Evolutionary conservation across 2,329 filamentous ascomycete species (phyloP).

Genomic region (Alternaria sp.): DNA sequence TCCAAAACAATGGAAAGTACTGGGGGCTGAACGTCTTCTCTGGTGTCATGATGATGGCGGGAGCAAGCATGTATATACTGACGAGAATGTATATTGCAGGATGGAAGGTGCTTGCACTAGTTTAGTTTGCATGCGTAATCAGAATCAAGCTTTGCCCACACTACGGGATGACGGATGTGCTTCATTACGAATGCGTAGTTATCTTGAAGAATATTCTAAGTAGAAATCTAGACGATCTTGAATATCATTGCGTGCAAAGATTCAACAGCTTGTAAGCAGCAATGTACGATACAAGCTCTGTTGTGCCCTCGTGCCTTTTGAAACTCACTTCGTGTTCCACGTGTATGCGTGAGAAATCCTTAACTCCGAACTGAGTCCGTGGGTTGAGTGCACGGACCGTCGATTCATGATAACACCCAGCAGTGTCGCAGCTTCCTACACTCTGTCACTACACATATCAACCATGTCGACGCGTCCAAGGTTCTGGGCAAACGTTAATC

Average conservation of each 20-base stretch:
- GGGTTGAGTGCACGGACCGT: not conserved
- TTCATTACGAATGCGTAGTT: not conserved
- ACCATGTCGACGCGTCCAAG: not conserved
- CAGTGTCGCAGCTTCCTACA: not conserved
- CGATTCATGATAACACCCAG: not conserved
- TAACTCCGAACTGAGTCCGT: not conserved
- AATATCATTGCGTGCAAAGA: not conserved
- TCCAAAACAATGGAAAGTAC: slow-evolving; percentile 62
- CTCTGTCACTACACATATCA: not conserved
- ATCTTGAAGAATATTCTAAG: not conserved
- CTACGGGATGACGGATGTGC: not conserved
- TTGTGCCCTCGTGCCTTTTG: not conserved
- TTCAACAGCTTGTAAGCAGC: not conserved
- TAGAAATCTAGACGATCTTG: not conserved
- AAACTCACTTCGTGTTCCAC: not conserved
- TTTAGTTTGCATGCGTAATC: not conserved
- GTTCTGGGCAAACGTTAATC: not conserved
- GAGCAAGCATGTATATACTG: slow-evolving; percentile 43
- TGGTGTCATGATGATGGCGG: slow-evolving; percentile 60
- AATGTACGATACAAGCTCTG: not conserved
- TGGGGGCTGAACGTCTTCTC: slow-evolving; percentile 70
- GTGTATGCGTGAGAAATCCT: not conserved
- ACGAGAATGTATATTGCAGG: slow-evolving; percentile 37
- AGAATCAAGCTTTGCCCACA: not conserved
- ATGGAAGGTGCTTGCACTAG: slow-evolving; percentile 24